Evolutionary conservation across 257 asterid genomes (phyloP), one percentile per base, ranked within the genome.

Genomic region (Petunia secreta): DNA sequence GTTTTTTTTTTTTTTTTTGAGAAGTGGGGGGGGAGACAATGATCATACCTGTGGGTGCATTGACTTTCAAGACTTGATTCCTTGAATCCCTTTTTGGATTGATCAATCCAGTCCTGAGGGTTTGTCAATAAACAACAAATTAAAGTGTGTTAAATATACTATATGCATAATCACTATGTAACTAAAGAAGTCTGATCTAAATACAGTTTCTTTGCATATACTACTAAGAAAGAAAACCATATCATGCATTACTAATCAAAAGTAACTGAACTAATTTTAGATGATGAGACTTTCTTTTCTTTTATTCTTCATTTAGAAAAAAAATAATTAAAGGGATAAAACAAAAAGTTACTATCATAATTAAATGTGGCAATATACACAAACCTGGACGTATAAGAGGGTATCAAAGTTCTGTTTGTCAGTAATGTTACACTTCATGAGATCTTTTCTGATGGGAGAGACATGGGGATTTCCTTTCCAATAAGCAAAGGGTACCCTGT

Each of bases 401-500:
- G 95, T 63, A 58, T 93, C 88, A 96, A 97, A 95, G 60, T 95
- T 96, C 1, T 86, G 63, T 75, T 90, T 59, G 37, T 89, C 83
- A 48, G 98, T 90, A 64, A 75, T 82, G 74, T 95, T 95, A 89
- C 99, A 95, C 71, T 75, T 90, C 90, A 93, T 83, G 11, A 95
- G 91, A 46, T 93, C 98, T 41, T 15, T 86, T 85, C 99, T 89
- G 92, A 93, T 88, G 2, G 92, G 94, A 78, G 88, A 74, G 58
- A 88, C 95, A 14, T 71, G 9, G 9, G 98, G 99, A 79, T 95
- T 93, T 63, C 99, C 99, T 62, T 75, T 95, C 99, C 99, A 95
- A 67, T 95, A 95, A 16, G 99, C 99, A 79, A 89, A 91, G 37
- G 99, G 94, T 67, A 77, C 90, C 86, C 99, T 91, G 2, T 92